Evolutionary conservation across 2,329 filamentous ascomycete genomes (phyloP).

Genomic region (Trichoderma semiorbis): DNA sequence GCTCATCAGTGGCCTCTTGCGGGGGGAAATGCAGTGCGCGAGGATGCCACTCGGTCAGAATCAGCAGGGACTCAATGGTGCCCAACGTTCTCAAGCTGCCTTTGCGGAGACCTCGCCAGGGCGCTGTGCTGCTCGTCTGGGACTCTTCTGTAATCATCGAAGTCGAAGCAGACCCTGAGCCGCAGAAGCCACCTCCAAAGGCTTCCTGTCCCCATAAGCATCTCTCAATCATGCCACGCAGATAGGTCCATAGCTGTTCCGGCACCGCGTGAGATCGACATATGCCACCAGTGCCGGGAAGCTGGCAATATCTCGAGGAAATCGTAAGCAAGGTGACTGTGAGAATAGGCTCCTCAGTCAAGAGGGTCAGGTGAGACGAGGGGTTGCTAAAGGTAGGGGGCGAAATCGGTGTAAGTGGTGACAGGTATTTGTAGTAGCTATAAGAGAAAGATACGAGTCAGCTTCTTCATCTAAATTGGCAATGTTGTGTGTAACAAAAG

Average conservation of each 20-base stretch:
- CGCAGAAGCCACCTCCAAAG: slow-evolving; percentile 83
- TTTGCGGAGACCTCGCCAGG: slow-evolving; percentile 67
- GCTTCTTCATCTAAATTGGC: not conserved
- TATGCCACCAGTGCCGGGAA: slow-evolving; percentile 74
- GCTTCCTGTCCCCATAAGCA: slow-evolving; percentile 96
- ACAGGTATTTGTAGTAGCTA: slow-evolving; percentile 87
- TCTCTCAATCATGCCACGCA: slow-evolving; percentile 91
- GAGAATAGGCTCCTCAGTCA: slow-evolving; percentile 89
- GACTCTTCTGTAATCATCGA: slow-evolving; percentile 46
- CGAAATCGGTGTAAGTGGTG: slow-evolving; percentile 88
- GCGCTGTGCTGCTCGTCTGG: slow-evolving; percentile 64
- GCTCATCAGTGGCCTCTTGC: slow-evolving; percentile 68
- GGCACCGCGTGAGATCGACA: slow-evolving; percentile 90
- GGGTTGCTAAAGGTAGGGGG: slow-evolving; percentile 85
- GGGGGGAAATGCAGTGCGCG: slow-evolving; percentile 90
- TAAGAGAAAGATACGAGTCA: not conserved
- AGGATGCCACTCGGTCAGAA: slow-evolving; percentile 96
- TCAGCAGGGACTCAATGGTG: slow-evolving; percentile 89
- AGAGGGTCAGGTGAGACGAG: slow-evolving; percentile 71
- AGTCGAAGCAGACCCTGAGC: slow-evolving; percentile 53
- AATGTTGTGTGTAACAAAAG: not conserved
- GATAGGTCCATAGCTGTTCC: slow-evolving; percentile 90
- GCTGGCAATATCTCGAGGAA: slow-evolving; percentile 77
- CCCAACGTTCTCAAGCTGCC: slow-evolving; percentile 84
- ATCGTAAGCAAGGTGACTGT: slow-evolving; percentile 90